Evolutionary conservation across 2,329 filamentous ascomycete genomes (phyloP), one percentile per base, ranked within the genome.

Genomic region (Berkeleyomyces rouxiae): DNA sequence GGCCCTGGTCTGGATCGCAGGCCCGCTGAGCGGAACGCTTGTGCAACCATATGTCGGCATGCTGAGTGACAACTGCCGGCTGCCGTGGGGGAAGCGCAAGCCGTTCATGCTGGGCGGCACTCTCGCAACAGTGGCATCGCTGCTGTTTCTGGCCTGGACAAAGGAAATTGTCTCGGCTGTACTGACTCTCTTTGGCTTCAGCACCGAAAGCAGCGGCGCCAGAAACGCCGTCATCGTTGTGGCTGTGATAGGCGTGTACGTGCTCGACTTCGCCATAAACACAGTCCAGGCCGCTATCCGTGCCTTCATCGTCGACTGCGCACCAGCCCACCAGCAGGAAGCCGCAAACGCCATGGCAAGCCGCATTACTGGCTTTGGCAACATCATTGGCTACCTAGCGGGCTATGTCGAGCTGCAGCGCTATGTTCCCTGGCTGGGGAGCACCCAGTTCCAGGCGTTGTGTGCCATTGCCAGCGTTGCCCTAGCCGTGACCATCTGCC

Each of bases 251-350:
- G 86, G 90, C 75, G 87, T 97, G 68, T 97, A 95, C 73, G 78
- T 93, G 59, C 80, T 97, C 59, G 92, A 97, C 72, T 93, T 97
- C 72, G 84, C 91, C 69, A 93, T 97, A 76, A 97, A 97, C 74
- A 93, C 91, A 81, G 89, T 97, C 42, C 92, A 97, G 80, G 92
- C 93, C 58, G 88, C 85, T 3, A 88, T 96, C 69, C 82, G 91
- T 67, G 90, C 91, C 33, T 95, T 95, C 71, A 95, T 97, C 62
- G 88, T 96, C 33, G 92, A 97, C 70, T 92, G 90, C 69, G 88
- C 89, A 0, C 93, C 93, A 0, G 83, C 88, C 1, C 91, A 96
- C 70, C 92, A 97, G 72, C 92, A 97, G 75, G 91, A 96, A 73
- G 80, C 86, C 44, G 92, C 91, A 62, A 97, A 97, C 74, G 86